phyloP scores from a whole-genome alignment of 2,329 filamentous ascomycete genomes.

The Colletotrichum camelliae region DNA sequence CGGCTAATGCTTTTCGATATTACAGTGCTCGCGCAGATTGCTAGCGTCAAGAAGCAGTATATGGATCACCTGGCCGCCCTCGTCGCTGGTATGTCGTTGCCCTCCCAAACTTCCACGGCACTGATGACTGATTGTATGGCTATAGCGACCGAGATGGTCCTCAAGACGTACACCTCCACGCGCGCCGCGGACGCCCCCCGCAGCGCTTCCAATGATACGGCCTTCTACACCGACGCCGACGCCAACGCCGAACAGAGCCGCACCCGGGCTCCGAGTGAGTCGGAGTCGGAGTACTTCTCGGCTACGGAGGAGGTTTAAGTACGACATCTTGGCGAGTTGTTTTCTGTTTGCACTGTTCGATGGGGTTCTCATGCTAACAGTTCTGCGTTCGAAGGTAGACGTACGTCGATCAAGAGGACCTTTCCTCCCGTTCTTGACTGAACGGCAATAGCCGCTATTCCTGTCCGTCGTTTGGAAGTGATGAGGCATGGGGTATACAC shows the following conservation, averaged over 20 bases:
- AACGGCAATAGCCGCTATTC: too few relatives aligned
- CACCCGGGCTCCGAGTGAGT: background rate
- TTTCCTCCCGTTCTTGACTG: too few relatives aligned
- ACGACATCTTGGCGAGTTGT: too few relatives aligned
- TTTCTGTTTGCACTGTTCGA: too few relatives aligned
- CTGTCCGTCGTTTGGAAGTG: too few relatives aligned
- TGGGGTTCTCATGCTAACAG: too few relatives aligned
- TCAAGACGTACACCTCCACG: background rate
- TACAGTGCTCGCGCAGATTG: background rate
- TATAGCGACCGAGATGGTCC: fast-evolving
- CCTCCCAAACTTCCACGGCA: too few relatives aligned
- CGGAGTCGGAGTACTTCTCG: background rate
- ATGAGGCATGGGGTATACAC: too few relatives aligned
- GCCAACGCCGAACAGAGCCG: background rate
- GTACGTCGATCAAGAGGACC: too few relatives aligned
- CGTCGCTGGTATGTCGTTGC: background rate
- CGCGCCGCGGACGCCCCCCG: fast-evolving
- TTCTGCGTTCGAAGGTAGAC: too few relatives aligned
- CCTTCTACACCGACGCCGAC: background rate
- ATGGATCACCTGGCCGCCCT: background rate
- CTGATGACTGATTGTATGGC: background rate
- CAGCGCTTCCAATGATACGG: too few relatives aligned
- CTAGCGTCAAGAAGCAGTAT: background rate
- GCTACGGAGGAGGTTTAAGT: background rate
- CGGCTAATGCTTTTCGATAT: fast-evolving